These are phyloP conservation scores for Calonectria crousiana DNA, from an alignment of 2,329 filamentous ascomycete species.

Conservation along the genomic window DNA sequence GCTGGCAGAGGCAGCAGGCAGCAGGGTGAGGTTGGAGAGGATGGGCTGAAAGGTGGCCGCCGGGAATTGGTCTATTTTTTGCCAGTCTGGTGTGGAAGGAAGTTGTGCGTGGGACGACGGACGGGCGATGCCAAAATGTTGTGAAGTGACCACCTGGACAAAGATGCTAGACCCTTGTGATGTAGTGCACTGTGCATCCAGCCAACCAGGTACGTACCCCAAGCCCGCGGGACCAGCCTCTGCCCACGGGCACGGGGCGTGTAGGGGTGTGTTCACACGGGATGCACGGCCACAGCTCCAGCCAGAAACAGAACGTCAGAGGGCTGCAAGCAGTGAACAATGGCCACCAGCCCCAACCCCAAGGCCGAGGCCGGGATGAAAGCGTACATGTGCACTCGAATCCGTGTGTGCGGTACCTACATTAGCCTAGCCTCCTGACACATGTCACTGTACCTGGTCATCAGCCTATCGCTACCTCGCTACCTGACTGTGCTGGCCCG, in stretches of 20 bases:
- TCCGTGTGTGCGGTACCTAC: constrained; percentile 10
- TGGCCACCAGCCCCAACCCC: background rate
- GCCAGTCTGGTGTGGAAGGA: constrained; percentile 1
- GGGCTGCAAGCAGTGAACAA: background rate
- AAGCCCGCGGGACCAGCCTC: constrained; percentile 15
- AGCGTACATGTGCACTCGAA: background rate
- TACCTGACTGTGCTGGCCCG: background rate
- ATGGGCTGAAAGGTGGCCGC: background rate
- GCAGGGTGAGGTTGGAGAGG: background rate
- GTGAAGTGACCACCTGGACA: constrained; percentile 32
- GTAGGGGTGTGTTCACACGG: constrained; percentile 13
- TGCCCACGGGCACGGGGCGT: constrained; percentile 3
- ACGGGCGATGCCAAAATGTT: constrained; percentile 21
- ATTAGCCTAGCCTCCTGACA: constrained; percentile 17
- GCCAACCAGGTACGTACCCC: constrained; percentile 26
- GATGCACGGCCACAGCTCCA: background rate
- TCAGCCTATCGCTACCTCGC: background rate
- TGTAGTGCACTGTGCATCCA: constrained; percentile 9
- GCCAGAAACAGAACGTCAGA: background rate
- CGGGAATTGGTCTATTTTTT: constrained; percentile 18
- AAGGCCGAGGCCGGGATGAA: constrained; percentile 1
- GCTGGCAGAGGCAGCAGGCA: constrained; percentile 25
- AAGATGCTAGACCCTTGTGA: constrained; percentile 29
- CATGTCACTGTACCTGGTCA: background rate
- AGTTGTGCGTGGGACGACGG: constrained; percentile 25